Conservation (phyloP, 139 green algal genomes). For the Haematococcus sp. region DNA sequence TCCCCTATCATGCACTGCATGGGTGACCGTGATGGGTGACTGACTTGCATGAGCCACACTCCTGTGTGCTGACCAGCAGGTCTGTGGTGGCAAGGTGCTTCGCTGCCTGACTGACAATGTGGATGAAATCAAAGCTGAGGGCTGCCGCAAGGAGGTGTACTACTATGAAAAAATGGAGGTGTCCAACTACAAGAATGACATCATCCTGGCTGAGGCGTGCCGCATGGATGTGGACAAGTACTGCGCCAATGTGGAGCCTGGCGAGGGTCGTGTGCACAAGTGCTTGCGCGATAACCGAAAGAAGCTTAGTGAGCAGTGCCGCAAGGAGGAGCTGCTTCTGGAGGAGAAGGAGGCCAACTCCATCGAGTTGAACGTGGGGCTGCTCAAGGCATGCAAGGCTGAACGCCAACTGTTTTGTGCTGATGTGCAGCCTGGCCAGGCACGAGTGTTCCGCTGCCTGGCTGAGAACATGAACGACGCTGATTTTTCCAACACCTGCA, state of each 20-base stretch:
- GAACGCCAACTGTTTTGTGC: constrained; percentile 72
- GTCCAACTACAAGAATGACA: constrained; percentile 63
- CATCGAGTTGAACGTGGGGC: constrained; percentile 59
- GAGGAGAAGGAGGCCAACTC: constrained; percentile 53
- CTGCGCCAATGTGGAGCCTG: constrained; percentile 63
- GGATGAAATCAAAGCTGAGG: constrained; percentile 60
- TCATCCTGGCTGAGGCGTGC: constrained; percentile 71
- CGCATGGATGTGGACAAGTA: constrained; percentile 62
- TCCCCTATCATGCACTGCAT: too few relatives aligned
- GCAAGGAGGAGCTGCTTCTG: constrained; percentile 74
- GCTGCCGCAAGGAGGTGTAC: constrained; percentile 78
- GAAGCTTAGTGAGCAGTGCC: constrained; percentile 62
- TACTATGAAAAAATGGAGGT: constrained; percentile 84
- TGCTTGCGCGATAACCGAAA: constrained; percentile 73
- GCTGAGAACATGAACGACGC: constrained; percentile 70
- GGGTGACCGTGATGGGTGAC: too few relatives aligned
- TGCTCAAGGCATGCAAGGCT: constrained; percentile 51
- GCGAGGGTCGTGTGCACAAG: constrained; percentile 65
- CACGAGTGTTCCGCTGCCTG: constrained; percentile 72
- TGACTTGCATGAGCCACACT: too few relatives aligned
- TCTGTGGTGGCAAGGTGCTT: constrained; percentile 77
- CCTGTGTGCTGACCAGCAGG: constrained; percentile 20
- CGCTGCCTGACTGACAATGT: constrained; percentile 78
- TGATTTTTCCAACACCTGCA: constrained; percentile 65
- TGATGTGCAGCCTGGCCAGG: constrained; percentile 45